phyloP scores from a whole-genome alignment of 2,329 filamentous ascomycete species.

The Lasiodiplodia sp. region DNA sequence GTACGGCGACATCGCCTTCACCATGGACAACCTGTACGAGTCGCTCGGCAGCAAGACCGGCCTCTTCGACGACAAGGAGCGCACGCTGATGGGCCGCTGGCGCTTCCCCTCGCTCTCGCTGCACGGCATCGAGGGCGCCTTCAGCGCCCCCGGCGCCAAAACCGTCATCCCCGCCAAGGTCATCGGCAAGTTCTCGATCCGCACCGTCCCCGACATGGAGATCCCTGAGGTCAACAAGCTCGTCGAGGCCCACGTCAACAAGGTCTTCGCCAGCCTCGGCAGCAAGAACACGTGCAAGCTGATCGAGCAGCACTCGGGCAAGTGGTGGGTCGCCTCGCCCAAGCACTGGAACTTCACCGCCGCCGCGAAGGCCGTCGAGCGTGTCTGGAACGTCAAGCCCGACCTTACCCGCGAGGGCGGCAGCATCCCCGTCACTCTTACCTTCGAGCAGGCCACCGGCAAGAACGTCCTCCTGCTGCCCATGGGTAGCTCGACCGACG shows the following conservation, averaged over 20 bases:
- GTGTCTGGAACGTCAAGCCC: slow-evolving; percentile 90
- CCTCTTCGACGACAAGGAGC: slow-evolving; percentile 88
- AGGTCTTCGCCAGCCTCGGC: slow-evolving; percentile 82
- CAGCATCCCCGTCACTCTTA: slow-evolving; percentile 95
- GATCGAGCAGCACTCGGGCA: slow-evolving; percentile 85
- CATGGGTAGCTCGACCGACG: slow-evolving; percentile 97
- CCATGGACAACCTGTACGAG: slow-evolving; percentile 94
- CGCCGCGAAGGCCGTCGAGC: slow-evolving; percentile 92
- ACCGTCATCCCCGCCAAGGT: slow-evolving; percentile 99
- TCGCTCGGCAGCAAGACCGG: slow-evolving; percentile 88
- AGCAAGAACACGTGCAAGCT: slow-evolving; percentile 93
- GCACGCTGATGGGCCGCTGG: slow-evolving; percentile 95
- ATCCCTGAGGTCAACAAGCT: slow-evolving; percentile 85
- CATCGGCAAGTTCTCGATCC: slow-evolving; percentile 96
- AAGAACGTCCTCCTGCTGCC: slow-evolving; percentile 97
- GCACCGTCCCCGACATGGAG: slow-evolving; percentile 97
- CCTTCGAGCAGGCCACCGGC: slow-evolving; percentile 95
- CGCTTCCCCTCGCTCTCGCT: slow-evolving; percentile 91
- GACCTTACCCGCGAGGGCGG: slow-evolving; percentile 97
- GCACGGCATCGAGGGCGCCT: slow-evolving; percentile 94
- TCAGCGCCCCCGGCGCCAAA: slow-evolving; percentile 92
- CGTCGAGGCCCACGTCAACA: slow-evolving; percentile 83
- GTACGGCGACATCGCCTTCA: slow-evolving; percentile 92
- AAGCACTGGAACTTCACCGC: slow-evolving; percentile 99
- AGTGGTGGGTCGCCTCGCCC: slow-evolving; percentile 98